phyloP scores from a whole-genome alignment of 2,329 filamentous ascomycete genomes.

The Aplosporella prunicola region DNA sequence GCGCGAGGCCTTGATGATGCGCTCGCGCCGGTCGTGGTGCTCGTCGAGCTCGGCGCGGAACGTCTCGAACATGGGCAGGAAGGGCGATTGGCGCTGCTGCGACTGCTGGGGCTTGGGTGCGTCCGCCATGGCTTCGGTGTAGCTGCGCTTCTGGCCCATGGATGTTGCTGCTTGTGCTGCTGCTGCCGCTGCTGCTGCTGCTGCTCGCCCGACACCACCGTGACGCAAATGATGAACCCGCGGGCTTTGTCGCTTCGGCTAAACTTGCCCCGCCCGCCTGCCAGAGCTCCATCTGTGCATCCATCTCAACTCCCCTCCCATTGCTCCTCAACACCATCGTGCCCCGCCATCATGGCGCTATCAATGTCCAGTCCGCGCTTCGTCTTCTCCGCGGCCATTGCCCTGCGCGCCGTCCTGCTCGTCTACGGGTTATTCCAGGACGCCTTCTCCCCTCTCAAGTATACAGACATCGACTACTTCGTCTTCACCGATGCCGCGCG shows the following conservation, averaged over 20 bases:
- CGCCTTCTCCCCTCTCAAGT: slow-evolving; percentile 82
- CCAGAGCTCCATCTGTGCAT: background rate
- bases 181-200: background rate
- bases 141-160: slow-evolving; percentile 26
- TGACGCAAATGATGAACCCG: slow-evolving; percentile 4
- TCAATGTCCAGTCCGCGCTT: slow-evolving; percentile 25
- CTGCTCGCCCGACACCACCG: slow-evolving; percentile 1
- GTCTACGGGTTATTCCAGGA: slow-evolving; percentile 91
- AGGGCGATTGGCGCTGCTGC: slow-evolving; percentile 32
- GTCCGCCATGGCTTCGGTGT: slow-evolving; percentile 27
- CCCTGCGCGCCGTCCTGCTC: slow-evolving; percentile 64
- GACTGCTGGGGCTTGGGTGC: too few relatives aligned
- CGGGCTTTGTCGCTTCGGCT: slow-evolving; percentile 7
- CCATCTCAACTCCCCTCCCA: background rate
- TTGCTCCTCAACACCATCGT: slow-evolving; percentile 3
- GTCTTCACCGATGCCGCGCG: slow-evolving; percentile 95
- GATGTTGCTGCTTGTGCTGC: background rate
- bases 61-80: slow-evolving; percentile 65
- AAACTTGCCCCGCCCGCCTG: slow-evolving; percentile 3
- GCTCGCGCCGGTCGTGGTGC: slow-evolving; percentile 86
- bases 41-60: slow-evolving; percentile 86
- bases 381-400: slow-evolving; percentile 38
- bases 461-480: slow-evolving; percentile 97
- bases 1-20: slow-evolving; percentile 79
- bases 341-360: slow-evolving; percentile 14